Evolutionary conservation across 2,329 filamentous ascomycete genomes (phyloP), one percentile per base, ranked within the genome.

Genomic region (Pezicula rhizophila): DNA sequence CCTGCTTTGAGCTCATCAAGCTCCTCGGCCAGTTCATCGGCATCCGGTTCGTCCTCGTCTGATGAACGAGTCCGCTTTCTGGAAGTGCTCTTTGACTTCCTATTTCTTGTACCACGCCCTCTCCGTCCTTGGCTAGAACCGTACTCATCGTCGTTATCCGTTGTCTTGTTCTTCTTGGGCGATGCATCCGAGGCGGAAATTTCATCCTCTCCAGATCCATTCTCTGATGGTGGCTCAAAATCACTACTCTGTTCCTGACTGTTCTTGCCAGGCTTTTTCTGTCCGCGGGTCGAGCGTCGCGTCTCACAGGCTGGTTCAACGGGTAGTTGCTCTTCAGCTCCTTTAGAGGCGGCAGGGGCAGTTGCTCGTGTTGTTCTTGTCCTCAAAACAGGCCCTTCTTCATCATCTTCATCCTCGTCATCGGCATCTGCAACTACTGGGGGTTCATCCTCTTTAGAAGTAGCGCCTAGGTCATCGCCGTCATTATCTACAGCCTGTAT

Each of bases 21-120:
- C 62, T 87, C 83, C 64, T 84, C 80, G 5, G 79, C 80, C 45
- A 86, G 66, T 60, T 87, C 83, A 50, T 85, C 78, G 44, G 77
- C 68, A 56, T 86, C 80, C 15, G 84, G 71, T 67, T 72, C 72
- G 61, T 58, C 83, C 54, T 74, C 82, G 55, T 65, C 77, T 1
- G 79, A 82, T 28, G 46, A 41, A 38, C 76, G 77, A 10, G 66
- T 67, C 11, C 68, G 69, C 31, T 71, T 72, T 37, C 74, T 72
- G n/a, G 64, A 64, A 51, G 65, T 72, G 50, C 72, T 73, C 41
- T 70, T 69, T 7, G 72, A 72, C 41, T 72, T 66, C 64, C 58
- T 66, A 64, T 60, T 52, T 6, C 40, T 52, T n/a, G 56, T 64
- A 49, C 68, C 68, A 51, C 73, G 71, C 42, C 78, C 76, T 52